Base-by-base conservation (phyloP, 176 grass and related monocot species). In the Oryza officinalis region DNA sequence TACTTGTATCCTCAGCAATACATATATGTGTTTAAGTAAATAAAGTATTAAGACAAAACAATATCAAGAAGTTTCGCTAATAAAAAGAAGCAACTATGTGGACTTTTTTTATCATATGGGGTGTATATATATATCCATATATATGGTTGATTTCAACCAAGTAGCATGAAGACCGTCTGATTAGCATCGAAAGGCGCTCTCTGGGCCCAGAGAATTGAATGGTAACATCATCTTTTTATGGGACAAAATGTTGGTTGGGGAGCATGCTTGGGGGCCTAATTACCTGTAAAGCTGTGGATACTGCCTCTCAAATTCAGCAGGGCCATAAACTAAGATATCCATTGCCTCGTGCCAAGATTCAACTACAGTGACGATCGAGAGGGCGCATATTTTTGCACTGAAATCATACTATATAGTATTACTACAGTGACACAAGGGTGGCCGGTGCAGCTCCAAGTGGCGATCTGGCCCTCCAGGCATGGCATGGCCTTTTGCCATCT, bases 381-480 rank as follows among this genome's bases (percentile, higher is more conserved):
- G 9, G 8, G 45, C 15, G 26, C 4, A 28, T 17, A 27, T 72
- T 45, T 15, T 72, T 22, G 11, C 38, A 72, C 23, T 71, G 38
- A 15, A 27, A 15, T 46, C 25, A 1, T 47, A 46, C 1, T 11
- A 37, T 37, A 37, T 37, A 8, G n/a, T n/a, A n/a, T n/a, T n/a
- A 31, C 27, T 67, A 31, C 13, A 64, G 61, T 27, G 61, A 64
- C 61, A 27, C 4, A 12, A 71, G 69, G 26, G 69, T 44, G 49
- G 80, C 33, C 35, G 23, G 8, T 4, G 52, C 67, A 72, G 15
- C 68, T 82, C 33, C 80, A 82, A 45, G 69, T 82, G 80, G 52
- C 27, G 18, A 22, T 22, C 57, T 15, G 6, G 57, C 28, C 6
- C 17, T 54, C 22, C 37, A 69, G 37, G 43, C 71, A 30, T 31